phyloP scores from a whole-genome alignment of 768 basidiomycete species.

The Termitomyces sp. region DNA sequence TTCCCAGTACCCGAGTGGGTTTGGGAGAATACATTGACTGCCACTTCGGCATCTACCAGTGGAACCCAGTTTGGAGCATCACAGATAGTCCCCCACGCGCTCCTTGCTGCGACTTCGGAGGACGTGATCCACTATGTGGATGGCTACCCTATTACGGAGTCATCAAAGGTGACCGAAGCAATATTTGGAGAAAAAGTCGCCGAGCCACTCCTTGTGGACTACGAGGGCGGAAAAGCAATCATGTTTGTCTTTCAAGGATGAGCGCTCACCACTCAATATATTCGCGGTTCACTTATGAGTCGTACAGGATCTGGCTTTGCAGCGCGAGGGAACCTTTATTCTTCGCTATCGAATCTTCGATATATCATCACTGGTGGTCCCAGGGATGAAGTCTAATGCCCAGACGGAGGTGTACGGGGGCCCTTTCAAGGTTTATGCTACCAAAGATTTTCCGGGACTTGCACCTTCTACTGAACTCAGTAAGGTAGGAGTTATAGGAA shows the following conservation, averaged over 20 bases:
- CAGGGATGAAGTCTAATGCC: constrained; percentile 31
- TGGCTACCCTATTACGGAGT: constrained; percentile 34
- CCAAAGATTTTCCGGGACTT: constrained; percentile 72
- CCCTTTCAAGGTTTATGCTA: constrained; percentile 65
- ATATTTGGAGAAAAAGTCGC: constrained; percentile 63
- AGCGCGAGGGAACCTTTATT: constrained; percentile 61
- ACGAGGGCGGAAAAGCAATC: constrained; percentile 46
- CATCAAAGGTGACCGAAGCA: constrained; percentile 42
- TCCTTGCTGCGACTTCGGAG: constrained; percentile 11
- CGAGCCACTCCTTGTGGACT: constrained; percentile 50
- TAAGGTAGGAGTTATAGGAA: constrained; percentile 34
- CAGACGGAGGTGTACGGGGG: constrained; percentile 68
- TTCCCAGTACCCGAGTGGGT: constrained; percentile 50
- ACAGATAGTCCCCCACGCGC: neutral
- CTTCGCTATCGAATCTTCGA: constrained; percentile 73
- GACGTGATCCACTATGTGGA: constrained; percentile 29
- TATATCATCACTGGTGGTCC: constrained; percentile 37
- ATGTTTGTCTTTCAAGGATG: constrained; percentile 65
- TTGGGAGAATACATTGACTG: neutral
- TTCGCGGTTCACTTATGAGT: constrained; percentile 3
- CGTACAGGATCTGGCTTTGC: constrained; percentile 63
- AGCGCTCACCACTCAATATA: constrained; percentile 2
- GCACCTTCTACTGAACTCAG: constrained; percentile 67
- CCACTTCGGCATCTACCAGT: neutral
- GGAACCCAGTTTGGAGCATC: neutral